These are phyloP conservation scores for Dendrobium catenatum DNA, from an alignment of 106 monocot species.

Conservation along the genomic window DNA sequence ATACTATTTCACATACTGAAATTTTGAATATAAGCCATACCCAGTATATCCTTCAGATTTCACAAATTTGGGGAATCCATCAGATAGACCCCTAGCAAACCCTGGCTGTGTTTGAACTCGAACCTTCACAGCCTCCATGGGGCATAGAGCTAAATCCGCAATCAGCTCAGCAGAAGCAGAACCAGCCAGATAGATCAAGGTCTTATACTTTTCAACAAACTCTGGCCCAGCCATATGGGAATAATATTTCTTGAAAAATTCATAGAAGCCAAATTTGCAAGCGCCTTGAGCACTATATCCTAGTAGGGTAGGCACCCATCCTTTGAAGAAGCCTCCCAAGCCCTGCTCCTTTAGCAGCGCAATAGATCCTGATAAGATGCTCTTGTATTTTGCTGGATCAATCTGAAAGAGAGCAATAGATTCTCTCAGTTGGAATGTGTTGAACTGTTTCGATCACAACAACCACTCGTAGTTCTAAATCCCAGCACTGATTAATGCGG, in stretches of 20 bases:
- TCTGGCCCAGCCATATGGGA: constrained; percentile 55
- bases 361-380: constrained; percentile 42
- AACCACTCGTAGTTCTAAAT: background rate
- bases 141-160: constrained; percentile 40
- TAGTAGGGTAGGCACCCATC: constrained; percentile 66
- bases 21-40: constrained; percentile 9
- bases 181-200: constrained; percentile 49
- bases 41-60: constrained; percentile 36
- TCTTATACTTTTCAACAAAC: constrained; percentile 45
- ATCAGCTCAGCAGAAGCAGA: constrained; percentile 46
- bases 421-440: no score
- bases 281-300: constrained; percentile 76
- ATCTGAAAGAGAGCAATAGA: constrained; percentile 29
- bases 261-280: constrained; percentile 73
- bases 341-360: constrained; percentile 63
- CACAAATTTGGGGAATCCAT: constrained; percentile 39
- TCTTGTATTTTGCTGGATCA: constrained; percentile 70
- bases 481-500: background rate
- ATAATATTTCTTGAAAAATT: constrained; percentile 74
- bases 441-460: background rate
- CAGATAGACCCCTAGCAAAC: constrained; percentile 37
- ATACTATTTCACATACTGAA: background rate
- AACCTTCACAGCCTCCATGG: constrained; percentile 46
- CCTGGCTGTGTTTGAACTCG: constrained; percentile 43
- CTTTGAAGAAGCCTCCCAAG: constrained; percentile 59